Evolutionary conservation across 108 stramenopile genomes (phyloP), one percentile per base, ranked within the genome.

Genomic region (Schizochytrium sp.): DNA sequence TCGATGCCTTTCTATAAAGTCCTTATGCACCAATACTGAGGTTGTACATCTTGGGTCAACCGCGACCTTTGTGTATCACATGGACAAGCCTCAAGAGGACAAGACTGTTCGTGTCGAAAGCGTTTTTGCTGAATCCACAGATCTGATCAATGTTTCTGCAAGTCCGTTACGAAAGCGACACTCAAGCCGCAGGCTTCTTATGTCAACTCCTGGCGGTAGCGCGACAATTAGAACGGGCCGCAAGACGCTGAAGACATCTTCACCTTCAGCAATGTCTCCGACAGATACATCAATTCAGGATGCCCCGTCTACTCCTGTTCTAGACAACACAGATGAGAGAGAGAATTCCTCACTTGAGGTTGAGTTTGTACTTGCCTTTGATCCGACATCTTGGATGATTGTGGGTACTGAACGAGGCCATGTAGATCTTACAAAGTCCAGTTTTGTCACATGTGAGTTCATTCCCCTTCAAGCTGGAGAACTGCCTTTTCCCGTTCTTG

Each of bases 391-490:
- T 8, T 83, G 76, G 76, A 83, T 83, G 76, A 5, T 83, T 5
- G 76, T 83, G 76, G 76, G 76, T 2, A 49, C 53, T 5, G 76
- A 83, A 53, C 76, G 76, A 40, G 76, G 76, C 2, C 76, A 83
- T 28, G 40, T 83, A 1, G 76, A 83, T 40, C 10, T 55, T 0
- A 5, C 45, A 53, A 12, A 46, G 1, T 5, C 4, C 50, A n/a
- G 28, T 53, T 19, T n/a, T n/a, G 76, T 83, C 10, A 55, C 40
- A 53, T 83, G 76, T 53, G 76, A 83, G 47, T 83, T 83, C 53
- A 55, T 83, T 28, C 76, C 76, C 50, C 47, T 83, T n/a, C 53
- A 55, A 83, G 76, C 76, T 15, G 76, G 76, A 10, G 76, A 83
- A 53, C 76, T 83, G 0, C 5, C 76, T 5, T 83, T 49, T 83